Base-by-base conservation (phyloP, 495 filamentous ascomycete genomes). In the Talaromyces wortmannii region DNA sequence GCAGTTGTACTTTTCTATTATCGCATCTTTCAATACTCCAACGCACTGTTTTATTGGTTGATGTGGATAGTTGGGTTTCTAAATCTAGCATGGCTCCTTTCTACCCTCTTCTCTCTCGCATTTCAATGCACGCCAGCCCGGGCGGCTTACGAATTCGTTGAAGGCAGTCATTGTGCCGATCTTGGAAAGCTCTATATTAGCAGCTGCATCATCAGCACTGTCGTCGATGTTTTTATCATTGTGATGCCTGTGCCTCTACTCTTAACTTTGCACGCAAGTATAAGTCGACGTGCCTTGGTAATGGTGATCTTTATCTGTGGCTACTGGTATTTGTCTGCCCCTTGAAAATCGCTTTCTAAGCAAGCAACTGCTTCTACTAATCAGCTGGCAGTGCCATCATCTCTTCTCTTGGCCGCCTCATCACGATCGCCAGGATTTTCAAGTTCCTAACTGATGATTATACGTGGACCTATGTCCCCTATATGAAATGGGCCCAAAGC, bases 61-160 rank as follows among this genome's bases (percentile, higher is more conserved):
- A n/a, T n/a, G n/a, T n/a, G n/a, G n/a, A n/a, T n/a, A n/a, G n/a
- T n/a, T n/a, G n/a, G n/a, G n/a, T n/a, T n/a, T n/a, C 36, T 42
- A 13, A 42, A 42, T 16, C 6, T 59, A n/a, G 57, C 46, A n/a
- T 59, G 57, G 57, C 29, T 59, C 12, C n/a, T 59, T 6, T 18
- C 33, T 29, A 48, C 44, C 2, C 47, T 48, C 48, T 40, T 57
- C 0, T 5, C 43, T 12, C 12, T 31, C 7, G 46, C 46, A 18
- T 59, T 59, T 45, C 57, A 59, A 57, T 59, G 57, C 46, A n/a
- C 8, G 7, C 57, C 57, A 7, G 54, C 51, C 13, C 15, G 31
- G 16, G 53, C 56, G 16, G 57, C 57, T 10, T 59, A 53, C 54
- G 11, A 31, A 0, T 7, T 13, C 13, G 36, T 42, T 42, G 7